A percentile compares a stretch with the other conserved stretches of the same genome.
These are phyloP conservation scores for Erysimum pusillum DNA, from an alignment of 441 rosid species.

Conservation along the genomic window DNA sequence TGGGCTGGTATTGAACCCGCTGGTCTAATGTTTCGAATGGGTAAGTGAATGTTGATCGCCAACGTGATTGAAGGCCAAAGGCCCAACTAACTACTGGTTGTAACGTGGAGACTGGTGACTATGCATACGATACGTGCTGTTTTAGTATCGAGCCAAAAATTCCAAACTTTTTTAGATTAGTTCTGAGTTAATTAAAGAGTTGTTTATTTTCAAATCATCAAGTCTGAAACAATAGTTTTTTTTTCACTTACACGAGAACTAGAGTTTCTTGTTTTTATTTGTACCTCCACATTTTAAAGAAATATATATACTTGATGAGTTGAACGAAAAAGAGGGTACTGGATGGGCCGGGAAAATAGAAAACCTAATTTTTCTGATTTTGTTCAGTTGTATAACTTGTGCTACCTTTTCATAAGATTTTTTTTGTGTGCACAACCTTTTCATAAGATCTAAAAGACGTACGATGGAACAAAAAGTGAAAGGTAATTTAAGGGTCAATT, in stretches of 20 bases:
- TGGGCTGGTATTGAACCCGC: neutral
- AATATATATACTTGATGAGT: neutral
- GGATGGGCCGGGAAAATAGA: neutral
- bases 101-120: neutral
- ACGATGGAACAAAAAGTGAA: constrained; percentile 32
- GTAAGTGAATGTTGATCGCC: neutral
- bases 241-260: neutral
- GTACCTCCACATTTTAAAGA: neutral
- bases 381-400: neutral
- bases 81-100: neutral
- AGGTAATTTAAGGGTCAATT: constrained; percentile 18
- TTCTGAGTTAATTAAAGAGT: neutral
- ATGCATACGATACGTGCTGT: neutral
- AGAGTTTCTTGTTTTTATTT: neutral
- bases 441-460: constrained; percentile 6
- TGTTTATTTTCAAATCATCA: neutral
- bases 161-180: neutral
- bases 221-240: neutral
- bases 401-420: neutral
- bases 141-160: neutral
- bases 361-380: neutral
- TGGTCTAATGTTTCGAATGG: neutral
- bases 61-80: neutral
- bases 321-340: neutral
- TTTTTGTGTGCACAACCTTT: neutral